Base-by-base conservation (phyloP, 2,329 filamentous ascomycete genomes). In the Lachnellula hyalina region DNA sequence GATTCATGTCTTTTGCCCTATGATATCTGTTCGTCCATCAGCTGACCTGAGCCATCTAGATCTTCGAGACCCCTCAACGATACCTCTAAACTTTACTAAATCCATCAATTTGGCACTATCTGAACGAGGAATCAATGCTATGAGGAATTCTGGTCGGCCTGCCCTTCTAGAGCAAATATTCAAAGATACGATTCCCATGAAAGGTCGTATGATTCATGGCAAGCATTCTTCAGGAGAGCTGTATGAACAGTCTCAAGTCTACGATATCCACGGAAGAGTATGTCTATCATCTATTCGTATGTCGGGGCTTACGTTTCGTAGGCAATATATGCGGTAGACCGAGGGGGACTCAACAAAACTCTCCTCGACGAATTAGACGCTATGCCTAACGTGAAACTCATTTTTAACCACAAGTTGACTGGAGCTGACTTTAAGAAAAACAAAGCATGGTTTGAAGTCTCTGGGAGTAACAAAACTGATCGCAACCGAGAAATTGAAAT, bases 81-180 rank as follows among this genome's bases (percentile, higher is more conserved):
- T 85, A 32, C 92, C 93, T 3, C 78, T 97, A 58, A 96, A 96
- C 72, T 96, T 96, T 69, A 96, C 92, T 57, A 96, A 91, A 71
- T 97, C 94, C n/a, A 99, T 99, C 76, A 99, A 99, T 68, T 75
- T 99, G 53, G 93, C 94, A 21, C 78, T 99, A 0, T 97, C 94
- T 0, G 92, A 97, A 70, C 85, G 94, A 55, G 94, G 94, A 34
- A 92, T 97, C 70, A 89, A 94, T 70, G 89, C 93, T 21, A 86
- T 99, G 73, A 81, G 82, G 51, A 77, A 88, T 63, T 83, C 89
- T 1, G 82, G 83, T 25, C 80, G 85, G 34, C 74, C 82, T 3
- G 79, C 77, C 3, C 79, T 97, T 36, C 75, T 96, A 34, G 79
- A 92, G 12, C 78, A 84, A 63, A 83, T 97, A 34, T 78, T 96